phyloP scores from a whole-genome alignment of 805 yeast species.

The Peterozyma toletana region DNA sequence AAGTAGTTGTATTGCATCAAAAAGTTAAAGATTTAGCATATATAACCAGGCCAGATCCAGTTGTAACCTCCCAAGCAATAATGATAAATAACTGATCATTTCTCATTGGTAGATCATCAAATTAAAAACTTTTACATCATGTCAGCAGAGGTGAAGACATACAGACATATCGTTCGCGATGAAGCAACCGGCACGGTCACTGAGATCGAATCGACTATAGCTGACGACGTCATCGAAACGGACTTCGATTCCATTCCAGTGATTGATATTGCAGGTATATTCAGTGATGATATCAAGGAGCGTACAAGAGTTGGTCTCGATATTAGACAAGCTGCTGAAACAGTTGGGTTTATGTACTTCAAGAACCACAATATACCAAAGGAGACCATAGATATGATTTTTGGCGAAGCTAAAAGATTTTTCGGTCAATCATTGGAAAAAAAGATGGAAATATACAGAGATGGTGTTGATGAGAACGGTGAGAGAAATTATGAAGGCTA shows the following conservation, averaged over 20 bases:
- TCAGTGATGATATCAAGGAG: constrained; percentile 9
- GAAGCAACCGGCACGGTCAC: constrained; percentile 4
- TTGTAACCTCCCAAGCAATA: too few species aligned
- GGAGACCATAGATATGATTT: constrained; percentile 13
- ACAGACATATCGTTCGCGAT: constrained; percentile 6
- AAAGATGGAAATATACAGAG: constrained; percentile 16
- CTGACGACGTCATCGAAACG: constrained; percentile 7
- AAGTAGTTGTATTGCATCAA: too few species aligned
- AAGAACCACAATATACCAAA: constrained; percentile 22
- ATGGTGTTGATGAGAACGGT: constrained; percentile 16
- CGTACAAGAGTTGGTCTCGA: constrained; percentile 13
- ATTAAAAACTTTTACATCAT: background rate
- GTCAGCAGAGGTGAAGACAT: background rate
- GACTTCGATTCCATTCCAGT: constrained; percentile 13
- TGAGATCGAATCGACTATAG: constrained; percentile 6
- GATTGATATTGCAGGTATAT: constrained; percentile 10
- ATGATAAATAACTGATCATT: too few species aligned
- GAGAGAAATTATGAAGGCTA: constrained; percentile 19
- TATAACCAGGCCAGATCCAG: too few species aligned
- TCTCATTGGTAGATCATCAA: too few species aligned
- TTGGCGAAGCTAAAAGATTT: constrained; percentile 17
- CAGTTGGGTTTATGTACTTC: constrained; percentile 24
- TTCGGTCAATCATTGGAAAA: constrained; percentile 16
- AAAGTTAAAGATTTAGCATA: too few species aligned
- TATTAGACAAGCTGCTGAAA: constrained; percentile 14